Base-by-base conservation (phyloP, 768 basidiomycete species). In the Termitomyces sp. region DNA sequence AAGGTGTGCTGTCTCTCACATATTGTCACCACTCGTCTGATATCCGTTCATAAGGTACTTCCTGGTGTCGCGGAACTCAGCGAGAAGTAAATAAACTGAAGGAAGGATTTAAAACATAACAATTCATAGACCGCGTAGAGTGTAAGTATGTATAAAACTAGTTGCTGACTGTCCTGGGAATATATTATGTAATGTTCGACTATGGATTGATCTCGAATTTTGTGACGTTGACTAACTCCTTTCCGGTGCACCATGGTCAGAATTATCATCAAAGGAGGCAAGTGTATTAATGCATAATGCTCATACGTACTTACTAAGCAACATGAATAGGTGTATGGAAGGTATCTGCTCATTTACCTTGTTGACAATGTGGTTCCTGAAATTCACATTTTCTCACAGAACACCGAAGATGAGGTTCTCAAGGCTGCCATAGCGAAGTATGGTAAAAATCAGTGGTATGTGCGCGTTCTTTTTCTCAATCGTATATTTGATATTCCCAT, bases 381-480 rank as follows among this genome's bases (percentile, higher is more conserved):
- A 37, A 57, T 42, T 57, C 28, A 61, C 49, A 32, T 17, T 6
- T 25, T 45, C 39, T 32, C 28, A 19, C 57, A 94, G 89, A 94
- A 94, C 78, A 94, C 93, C 23, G 93, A 95, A 72, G 95, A 99
- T 70, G 97, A 99, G 72, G 97, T 99, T 52, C 82, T 99, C 64
- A 99, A 99, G 74, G 97, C 97, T 60, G 97, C 97, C 65, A 98
- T 98, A 65, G 91, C 91, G 61, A 94, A 95, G 79, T 95, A 95
- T 65, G 93, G 93, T 65, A 94, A 95, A 76, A 95, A 96, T 67
- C 94, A 96, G 79, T 96, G 94, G 90, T 84, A 62, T 40, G 75
- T 62, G 12, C 23, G 17, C 46, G 30, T 61, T 16, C 40, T 30
- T 3, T 55, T 1, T 55, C 34, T 40, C 47, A 3, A 35, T 25